Evolutionary conservation across 139 green algal species (phyloP).

Genomic region (Ostreobium quekettii): DNA sequence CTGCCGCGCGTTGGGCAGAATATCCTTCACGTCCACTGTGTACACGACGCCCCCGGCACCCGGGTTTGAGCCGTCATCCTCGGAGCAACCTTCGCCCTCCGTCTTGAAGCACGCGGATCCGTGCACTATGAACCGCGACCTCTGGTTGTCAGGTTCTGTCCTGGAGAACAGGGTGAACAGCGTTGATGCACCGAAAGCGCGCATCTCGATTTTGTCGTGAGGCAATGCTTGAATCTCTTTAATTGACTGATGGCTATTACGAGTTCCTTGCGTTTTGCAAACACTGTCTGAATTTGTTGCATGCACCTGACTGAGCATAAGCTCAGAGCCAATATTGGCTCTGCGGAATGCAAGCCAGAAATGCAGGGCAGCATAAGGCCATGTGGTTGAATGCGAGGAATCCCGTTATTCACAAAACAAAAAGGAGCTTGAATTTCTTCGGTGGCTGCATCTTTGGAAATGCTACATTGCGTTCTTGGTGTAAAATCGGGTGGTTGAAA

Average conservation of each 20-base stretch:
- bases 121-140: slow-evolving; percentile 74
- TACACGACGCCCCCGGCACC: slow-evolving; percentile 48
- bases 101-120: slow-evolving; percentile 55
- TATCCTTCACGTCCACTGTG: slow-evolving; percentile 44
- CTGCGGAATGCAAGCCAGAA: not conserved
- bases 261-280: not conserved
- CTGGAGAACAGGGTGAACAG: slow-evolving; percentile 27
- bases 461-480: not conserved
- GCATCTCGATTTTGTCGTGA: too few relatives aligned
- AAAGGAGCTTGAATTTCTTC: too few relatives aligned
- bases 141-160: slow-evolving; percentile 55
- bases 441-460: not conserved
- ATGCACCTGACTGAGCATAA: not conserved
- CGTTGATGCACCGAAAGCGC: too few relatives aligned
- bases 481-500: too few relatives aligned
- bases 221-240: not conserved
- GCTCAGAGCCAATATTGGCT: not conserved
- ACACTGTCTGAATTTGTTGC: not conserved
- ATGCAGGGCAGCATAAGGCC: not conserved
- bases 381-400: too few relatives aligned
- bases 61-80: slow-evolving; percentile 19
- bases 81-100: slow-evolving; percentile 40
- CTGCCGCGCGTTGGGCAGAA: slow-evolving; percentile 32
- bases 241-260: not conserved
- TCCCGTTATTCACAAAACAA: too few relatives aligned